Base-by-base conservation (phyloP, 2,329 filamentous ascomycete genomes). In the Calonectria fujianensis region DNA sequence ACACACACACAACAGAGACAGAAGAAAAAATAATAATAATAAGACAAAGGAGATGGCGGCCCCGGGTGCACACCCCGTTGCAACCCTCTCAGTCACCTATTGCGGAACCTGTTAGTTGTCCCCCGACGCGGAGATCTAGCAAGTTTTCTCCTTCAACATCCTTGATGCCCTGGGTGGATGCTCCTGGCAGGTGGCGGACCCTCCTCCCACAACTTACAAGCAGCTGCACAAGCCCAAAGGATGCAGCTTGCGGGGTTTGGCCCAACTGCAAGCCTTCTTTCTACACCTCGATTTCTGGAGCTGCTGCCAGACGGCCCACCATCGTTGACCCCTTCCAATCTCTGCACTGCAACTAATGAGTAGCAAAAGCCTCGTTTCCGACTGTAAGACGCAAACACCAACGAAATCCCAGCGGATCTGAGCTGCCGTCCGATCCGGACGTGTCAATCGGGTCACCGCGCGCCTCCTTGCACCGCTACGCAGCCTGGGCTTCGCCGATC, bases 231-330 rank as follows among this genome's bases (percentile, higher is more conserved):
- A 32, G 13, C 27, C 66, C 37, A 50, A 31, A 39, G 20, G 48
- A 73, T 73, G 71, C 65, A 69, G 39, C 32, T 59, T 63, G 57
- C 71, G 71, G 71, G 71, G 71, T 64, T 63, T 66, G 29, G 57
- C 11, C 50, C 50, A 61, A 35, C 37, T 69, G 51, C 66, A 69
- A 64, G 59, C 50, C 45, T 70, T n/a, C 39, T 31, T 32, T 18
- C 41, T 41, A 18, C 65, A 35, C 31, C 41, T 45, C 61, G 61
- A 65, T 50, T 35, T 24, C 24, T 35, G 24, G 35, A 61, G 57
- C 37, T 29, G 35, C 35, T 61, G 14, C 32, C 39, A 24, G 57
- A 11, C 27, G 57, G 37, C 24, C 35, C 39, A 29, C 32, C 52
- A 63, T 59, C 39, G 27, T 31, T 51, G 24, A 31, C 31, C 54